Evolutionary conservation across 2,329 filamentous ascomycete species (phyloP).

Genomic region (Chrysoporthe deuterocubensis): DNA sequence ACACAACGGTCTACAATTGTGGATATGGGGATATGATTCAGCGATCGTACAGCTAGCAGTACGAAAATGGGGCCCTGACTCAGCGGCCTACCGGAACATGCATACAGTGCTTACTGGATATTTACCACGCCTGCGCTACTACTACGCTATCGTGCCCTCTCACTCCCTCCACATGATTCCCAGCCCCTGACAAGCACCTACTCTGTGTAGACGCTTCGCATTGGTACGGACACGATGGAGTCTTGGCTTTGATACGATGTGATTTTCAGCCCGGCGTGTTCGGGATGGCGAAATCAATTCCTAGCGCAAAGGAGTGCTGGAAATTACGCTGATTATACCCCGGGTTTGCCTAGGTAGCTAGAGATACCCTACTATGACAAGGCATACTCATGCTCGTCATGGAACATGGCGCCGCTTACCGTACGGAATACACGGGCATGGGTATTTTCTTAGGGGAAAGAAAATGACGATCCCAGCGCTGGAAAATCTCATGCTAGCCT

Average conservation of each 20-base stretch:
- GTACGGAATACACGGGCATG: neutral
- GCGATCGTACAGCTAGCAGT: no score
- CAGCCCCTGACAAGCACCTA: neutral
- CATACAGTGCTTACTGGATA: no score
- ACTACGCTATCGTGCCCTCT: neutral
- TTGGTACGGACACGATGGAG: neutral
- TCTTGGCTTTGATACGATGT: neutral
- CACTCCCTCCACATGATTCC: neutral
- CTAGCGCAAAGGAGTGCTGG: neutral
- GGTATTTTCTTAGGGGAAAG: neutral
- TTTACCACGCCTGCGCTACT: neutral
- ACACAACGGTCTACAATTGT: no score
- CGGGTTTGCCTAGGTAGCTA: no score
- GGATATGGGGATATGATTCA: no score
- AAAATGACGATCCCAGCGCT: neutral
- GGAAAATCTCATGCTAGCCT: neutral
- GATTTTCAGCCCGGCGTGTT: neutral
- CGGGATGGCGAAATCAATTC: neutral
- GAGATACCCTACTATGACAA: neutral
- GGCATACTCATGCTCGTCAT: neutral
- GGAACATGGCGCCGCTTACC: neutral
- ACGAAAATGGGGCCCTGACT: no score
- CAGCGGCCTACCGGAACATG: no score
- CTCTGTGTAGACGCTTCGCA: no score
- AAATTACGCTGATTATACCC: neutral